These are phyloP conservation scores for Tuber brumale DNA, from an alignment of 495 filamentous ascomycete species.

Conservation along the genomic window DNA sequence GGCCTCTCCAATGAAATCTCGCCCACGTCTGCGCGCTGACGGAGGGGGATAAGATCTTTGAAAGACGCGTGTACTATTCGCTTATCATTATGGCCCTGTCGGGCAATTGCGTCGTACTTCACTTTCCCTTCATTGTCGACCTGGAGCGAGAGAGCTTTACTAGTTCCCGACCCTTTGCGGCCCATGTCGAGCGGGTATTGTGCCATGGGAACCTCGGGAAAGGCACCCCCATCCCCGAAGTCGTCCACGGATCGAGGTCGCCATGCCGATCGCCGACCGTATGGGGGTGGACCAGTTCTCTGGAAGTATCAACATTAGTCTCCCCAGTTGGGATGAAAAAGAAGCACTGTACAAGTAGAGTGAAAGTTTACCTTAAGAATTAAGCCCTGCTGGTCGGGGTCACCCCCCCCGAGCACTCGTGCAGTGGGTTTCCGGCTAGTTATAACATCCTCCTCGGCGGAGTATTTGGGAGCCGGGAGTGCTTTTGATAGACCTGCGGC, in stretches of 20 bases:
- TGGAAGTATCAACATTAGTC: conserved; percentile 40
- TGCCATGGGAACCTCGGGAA: conserved; percentile 87
- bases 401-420: conserved; percentile 67
- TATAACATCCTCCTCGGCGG: conserved; percentile 69
- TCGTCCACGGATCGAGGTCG: conserved; percentile 78
- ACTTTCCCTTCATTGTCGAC: conserved; percentile 87
- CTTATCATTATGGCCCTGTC: conserved; percentile 75
- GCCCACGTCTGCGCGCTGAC: conserved; percentile 88
- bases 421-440: conserved; percentile 52
- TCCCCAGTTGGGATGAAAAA: background rate
- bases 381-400: conserved; percentile 78
- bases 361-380: conserved; percentile 61
- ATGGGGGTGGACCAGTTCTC: conserved; percentile 78
- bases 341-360: background rate
- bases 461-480: conserved; percentile 84
- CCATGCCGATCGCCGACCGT: conserved; percentile 79
- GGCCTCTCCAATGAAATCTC: conserved; percentile 87
- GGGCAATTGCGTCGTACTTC: conserved; percentile 93
- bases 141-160: conserved; percentile 84
- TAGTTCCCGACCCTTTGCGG: conserved; percentile 60
- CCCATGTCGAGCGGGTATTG: conserved; percentile 97
- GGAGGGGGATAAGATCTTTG: conserved; percentile 90
- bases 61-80: conserved; percentile 89
- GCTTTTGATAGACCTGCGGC: conserved; percentile 70
- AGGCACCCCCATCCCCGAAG: conserved; percentile 93